Conservation (phyloP, 75 land plant species). For the Selaginella tamariscina region DNA sequence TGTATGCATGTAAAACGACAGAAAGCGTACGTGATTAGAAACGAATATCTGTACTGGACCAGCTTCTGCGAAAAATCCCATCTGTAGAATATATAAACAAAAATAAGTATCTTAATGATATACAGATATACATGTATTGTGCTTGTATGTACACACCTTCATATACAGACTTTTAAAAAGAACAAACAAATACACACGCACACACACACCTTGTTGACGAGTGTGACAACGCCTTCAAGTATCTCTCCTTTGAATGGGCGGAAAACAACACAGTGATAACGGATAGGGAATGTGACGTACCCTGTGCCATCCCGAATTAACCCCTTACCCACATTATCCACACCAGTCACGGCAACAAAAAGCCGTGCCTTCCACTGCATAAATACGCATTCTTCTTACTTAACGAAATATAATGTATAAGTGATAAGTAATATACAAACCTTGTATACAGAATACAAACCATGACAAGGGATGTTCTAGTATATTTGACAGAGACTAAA, state of each 20-base stretch:
- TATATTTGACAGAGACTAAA: too few relatives aligned
- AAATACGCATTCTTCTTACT: too few relatives aligned
- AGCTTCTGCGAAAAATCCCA: slow-evolving; percentile 99
- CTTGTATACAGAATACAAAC: too few relatives aligned
- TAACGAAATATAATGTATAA: too few relatives aligned
- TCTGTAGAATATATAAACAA: slow-evolving; percentile 37
- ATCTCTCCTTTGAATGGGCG: slow-evolving; percentile 97
- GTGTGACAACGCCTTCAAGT: slow-evolving; percentile 86
- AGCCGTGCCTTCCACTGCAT: slow-evolving; percentile 92
- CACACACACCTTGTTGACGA: slow-evolving; percentile 84
- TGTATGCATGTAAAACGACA: too few relatives aligned
- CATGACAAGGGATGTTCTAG: too few relatives aligned
- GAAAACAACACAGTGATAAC: slow-evolving; percentile 91
- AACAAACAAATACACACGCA: neutral
- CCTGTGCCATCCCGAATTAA: slow-evolving; percentile 97
- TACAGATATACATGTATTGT: too few relatives aligned
- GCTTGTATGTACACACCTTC: neutral
- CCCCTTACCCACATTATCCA: slow-evolving; percentile 82
- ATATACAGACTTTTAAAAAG: neutral
- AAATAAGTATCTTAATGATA: neutral
- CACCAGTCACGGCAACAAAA: slow-evolving; percentile 88
- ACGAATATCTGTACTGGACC: slow-evolving; percentile 99
- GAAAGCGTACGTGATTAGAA: slow-evolving; percentile 76
- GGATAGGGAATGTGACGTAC: slow-evolving; percentile 86
- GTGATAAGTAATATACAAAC: too few relatives aligned